Evolutionary conservation across 2,329 filamentous ascomycete species (phyloP).

Genomic region (Calycina marina): DNA sequence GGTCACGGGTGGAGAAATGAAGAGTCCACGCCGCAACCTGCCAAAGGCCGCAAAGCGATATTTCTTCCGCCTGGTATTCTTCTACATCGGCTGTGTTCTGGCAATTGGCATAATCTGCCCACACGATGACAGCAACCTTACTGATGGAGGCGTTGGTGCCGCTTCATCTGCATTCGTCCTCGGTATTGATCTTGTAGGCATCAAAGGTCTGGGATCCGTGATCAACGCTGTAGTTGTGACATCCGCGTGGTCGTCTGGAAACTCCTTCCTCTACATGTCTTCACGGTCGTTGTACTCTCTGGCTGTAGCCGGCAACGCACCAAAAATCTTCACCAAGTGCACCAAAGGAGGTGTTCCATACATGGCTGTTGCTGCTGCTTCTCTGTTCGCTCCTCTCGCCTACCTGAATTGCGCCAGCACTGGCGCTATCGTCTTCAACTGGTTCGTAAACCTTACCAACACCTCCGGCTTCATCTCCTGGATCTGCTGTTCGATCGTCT

Average conservation of each 20-base stretch:
- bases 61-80: constrained; percentile 47
- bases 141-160: constrained; percentile 32
- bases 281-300: constrained; percentile 35
- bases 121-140: constrained; percentile 34
- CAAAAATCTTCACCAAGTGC: constrained; percentile 33
- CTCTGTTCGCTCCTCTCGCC: constrained; percentile 28
- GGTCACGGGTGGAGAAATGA: constrained; percentile 42
- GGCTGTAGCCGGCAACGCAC: constrained; percentile 34
- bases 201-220: constrained; percentile 31
- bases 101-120: constrained; percentile 47
- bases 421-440: constrained; percentile 32
- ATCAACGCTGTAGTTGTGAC: constrained; percentile 38
- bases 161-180: constrained; percentile 33
- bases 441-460: constrained; percentile 40
- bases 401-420: constrained; percentile 30
- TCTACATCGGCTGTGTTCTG: constrained; percentile 42
- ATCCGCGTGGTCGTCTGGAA: constrained; percentile 37
- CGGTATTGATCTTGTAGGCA: constrained; percentile 31
- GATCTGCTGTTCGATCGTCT: constrained; percentile 39
- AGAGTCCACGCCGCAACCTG: constrained; percentile 40
- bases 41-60: constrained; percentile 43
- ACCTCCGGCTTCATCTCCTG: constrained; percentile 35
- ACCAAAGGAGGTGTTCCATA: constrained; percentile 33
- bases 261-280: constrained; percentile 34
- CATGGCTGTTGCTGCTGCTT: constrained; percentile 27